These are phyloP conservation scores for Sordariomycetes sp. DNA, from an alignment of 2,329 filamentous ascomycete species.

Conservation along the genomic window DNA sequence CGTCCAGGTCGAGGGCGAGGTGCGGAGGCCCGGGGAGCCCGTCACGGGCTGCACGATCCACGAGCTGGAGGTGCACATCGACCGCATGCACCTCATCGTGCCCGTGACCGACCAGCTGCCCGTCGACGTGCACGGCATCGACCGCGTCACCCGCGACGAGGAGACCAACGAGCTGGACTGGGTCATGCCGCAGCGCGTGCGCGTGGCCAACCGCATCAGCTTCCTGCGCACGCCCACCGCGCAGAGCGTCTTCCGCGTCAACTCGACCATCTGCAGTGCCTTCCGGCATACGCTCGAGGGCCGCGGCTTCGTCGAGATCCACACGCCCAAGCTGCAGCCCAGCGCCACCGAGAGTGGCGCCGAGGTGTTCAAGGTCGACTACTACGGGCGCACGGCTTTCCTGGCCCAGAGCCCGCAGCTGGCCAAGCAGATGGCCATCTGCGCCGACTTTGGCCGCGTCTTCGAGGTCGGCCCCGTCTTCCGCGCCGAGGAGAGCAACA, in stretches of 20 bases:
- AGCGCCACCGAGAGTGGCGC: slow-evolving; percentile 85
- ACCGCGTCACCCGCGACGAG: slow-evolving; percentile 23
- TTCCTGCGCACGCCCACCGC: slow-evolving; percentile 79
- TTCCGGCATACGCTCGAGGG: slow-evolving; percentile 70
- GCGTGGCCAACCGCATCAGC: slow-evolving; percentile 68
- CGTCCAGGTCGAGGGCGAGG: slow-evolving; percentile 61
- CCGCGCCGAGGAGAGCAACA: slow-evolving; percentile 91
- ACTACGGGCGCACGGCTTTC: slow-evolving; percentile 81
- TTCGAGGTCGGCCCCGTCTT: slow-evolving; percentile 89
- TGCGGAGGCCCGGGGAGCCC: slow-evolving; percentile 64
- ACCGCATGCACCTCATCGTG: slow-evolving; percentile 40
- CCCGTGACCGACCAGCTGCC: slow-evolving; percentile 31
- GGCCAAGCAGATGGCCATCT: slow-evolving; percentile 87
- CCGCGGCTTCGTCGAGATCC: slow-evolving; percentile 80
- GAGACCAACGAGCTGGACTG: slow-evolving; percentile 37
- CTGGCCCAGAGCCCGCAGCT: slow-evolving; percentile 86
- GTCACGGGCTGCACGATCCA: slow-evolving; percentile 68
- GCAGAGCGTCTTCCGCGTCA: slow-evolving; percentile 79
- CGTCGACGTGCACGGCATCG: slow-evolving; percentile 37
- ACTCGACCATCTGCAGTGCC: slow-evolving; percentile 66
- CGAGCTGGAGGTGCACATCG: slow-evolving; percentile 64
- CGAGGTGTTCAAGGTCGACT: slow-evolving; percentile 84
- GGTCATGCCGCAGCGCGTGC: slow-evolving; percentile 54
- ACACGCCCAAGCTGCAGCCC: slow-evolving; percentile 85
- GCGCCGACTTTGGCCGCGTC: slow-evolving; percentile 78